A percentile compares a stretch with the other conserved stretches of the same genome.
Evolutionary conservation across 1,139 yeast species (phyloP).

Genomic region (Taphrina communis): DNA sequence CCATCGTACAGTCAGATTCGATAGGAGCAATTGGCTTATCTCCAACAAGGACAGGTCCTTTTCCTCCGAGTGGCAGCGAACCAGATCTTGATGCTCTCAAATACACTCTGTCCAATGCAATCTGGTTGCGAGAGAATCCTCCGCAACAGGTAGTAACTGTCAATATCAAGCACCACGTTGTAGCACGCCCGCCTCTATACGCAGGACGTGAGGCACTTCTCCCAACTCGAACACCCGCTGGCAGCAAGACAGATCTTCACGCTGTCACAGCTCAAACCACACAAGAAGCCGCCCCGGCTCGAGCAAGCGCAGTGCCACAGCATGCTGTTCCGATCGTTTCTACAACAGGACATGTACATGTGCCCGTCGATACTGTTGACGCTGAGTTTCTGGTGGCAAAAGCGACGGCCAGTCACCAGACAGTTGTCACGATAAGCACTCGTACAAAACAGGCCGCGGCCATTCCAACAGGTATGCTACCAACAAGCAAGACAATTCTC

Average conservation of each 20-base stretch:
- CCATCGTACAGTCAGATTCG: background rate
- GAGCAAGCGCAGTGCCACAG: background rate
- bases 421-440: background rate
- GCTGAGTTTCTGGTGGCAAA: background rate
- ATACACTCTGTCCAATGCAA: background rate
- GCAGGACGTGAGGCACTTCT: background rate
- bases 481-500: background rate
- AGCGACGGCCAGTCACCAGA: background rate
- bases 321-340: background rate
- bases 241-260: background rate
- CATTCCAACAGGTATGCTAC: background rate
- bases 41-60: constrained; percentile 3
- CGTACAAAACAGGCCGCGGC: background rate
- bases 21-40: background rate
- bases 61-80: constrained; percentile 5
- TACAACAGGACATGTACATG: background rate
- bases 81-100: background rate
- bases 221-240: background rate
- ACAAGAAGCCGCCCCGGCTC: background rate
- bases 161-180: background rate
- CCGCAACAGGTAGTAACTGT: background rate
- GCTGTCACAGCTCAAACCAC: background rate
- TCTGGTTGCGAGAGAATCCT: background rate
- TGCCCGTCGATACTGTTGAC: background rate
- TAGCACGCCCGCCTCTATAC: background rate